Conservation (phyloP, 2,329 filamentous ascomycete species). For the Pseudofabraea citricarpa region DNA sequence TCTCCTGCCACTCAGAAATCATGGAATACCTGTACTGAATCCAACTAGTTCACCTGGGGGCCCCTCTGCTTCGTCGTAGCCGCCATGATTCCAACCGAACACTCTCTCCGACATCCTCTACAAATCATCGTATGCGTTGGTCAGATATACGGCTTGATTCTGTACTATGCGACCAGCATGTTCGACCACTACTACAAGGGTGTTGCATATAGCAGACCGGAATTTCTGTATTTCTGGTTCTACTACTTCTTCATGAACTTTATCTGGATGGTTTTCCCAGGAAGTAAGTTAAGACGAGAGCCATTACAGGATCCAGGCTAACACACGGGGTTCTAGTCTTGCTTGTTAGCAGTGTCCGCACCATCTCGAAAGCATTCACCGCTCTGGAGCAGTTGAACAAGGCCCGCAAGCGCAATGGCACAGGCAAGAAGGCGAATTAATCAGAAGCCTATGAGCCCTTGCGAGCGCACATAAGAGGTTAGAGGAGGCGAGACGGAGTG, state of each 20-base stretch:
- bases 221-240: conserved; percentile 57
- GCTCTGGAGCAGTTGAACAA: conserved; percentile 23
- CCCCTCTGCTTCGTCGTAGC: conserved; percentile 50
- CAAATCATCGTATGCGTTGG: conserved; percentile 36
- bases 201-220: conserved; percentile 50
- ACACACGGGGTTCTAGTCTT: conserved; percentile 24
- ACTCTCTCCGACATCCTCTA: conserved; percentile 43
- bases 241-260: conserved; percentile 60
- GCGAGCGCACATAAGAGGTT: background rate
- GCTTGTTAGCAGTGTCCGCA: conserved; percentile 31
- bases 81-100: conserved; percentile 37
- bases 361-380: conserved; percentile 31
- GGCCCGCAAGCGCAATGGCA: background rate
- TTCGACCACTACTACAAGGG: conserved; percentile 43
- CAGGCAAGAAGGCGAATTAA: conserved; percentile 1
- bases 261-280: conserved; percentile 55
- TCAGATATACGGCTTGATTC: conserved; percentile 47
- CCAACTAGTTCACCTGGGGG: conserved; percentile 47
- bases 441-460: background rate
- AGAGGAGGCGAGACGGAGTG: no score
- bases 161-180: conserved; percentile 58
- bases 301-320: background rate
- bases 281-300: conserved; percentile 35
- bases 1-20: background rate
- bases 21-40: background rate